Base-by-base conservation (phyloP, 1,284 basidiomycete species). In the Irpex rosettiformis region DNA sequence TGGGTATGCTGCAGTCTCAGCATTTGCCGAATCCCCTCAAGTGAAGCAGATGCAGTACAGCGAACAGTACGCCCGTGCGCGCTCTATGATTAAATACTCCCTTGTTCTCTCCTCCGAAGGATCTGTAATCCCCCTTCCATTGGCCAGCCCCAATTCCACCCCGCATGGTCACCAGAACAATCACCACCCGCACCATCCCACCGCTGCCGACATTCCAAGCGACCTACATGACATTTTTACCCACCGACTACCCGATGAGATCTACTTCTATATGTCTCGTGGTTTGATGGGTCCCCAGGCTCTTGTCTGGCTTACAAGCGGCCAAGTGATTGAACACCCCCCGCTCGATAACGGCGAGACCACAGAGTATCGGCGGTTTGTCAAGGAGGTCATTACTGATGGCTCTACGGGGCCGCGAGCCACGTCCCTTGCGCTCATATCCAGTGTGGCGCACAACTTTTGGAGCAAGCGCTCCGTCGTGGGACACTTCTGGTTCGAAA, bases 161-260 rank as follows among this genome's bases (percentile, higher is more conserved):
- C 40, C 54, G n/a, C 82, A 82, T 65, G 77, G 77, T 13, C 80
- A 79, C 64, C 72, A 75, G 29, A 82, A 37, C 33, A 37, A 76
- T 63, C 82, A 84, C 69, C 84, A 86, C 60, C 72, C 76, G n/a
- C 82, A 85, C 64, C 86, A 85, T 65, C 83, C 88, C 52, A 93
- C 91, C 0, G 84, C 89, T 0, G 86, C 88, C 24, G 96, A 98
- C 66, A 87, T 99, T 37, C 96, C 96, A 1, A 73, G 78, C 47
- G 96, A 99, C 75, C 78, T 99, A 40, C 92, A 97, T 70, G 95
- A 98, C 55, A 91, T 99, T 64, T 99, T 98, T 76, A 97, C 95
- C 2, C 82, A 93, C 71, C 89, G 94, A 37, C 81, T 99, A 16
- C 96, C 97, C 0, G 96, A 99, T 74, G 96, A 99, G 71, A 82